phyloP scores from a whole-genome alignment of 306 rosid genomes.

The Abrus pulchellus region DNA sequence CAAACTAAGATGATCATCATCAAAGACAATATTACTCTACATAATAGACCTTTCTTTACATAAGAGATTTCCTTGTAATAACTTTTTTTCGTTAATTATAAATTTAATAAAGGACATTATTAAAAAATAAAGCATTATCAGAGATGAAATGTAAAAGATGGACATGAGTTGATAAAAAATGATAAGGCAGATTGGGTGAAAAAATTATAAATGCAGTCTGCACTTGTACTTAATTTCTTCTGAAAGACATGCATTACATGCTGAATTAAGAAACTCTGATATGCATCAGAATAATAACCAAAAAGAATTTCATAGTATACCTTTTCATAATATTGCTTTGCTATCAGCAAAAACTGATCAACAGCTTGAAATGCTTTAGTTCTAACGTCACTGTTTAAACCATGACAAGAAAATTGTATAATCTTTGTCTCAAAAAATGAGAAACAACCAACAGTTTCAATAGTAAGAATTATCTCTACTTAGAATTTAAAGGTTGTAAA shows the following conservation, averaged over 20 bases:
- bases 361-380: constrained; percentile 93
- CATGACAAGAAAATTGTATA: constrained; percentile 42
- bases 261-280: constrained; percentile 37
- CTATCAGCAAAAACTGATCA: constrained; percentile 88
- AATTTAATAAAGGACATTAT: background rate
- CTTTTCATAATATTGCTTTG: constrained; percentile 88
- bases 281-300: constrained; percentile 39
- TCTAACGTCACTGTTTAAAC: constrained; percentile 84
- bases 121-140: constrained; percentile 10
- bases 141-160: constrained; percentile 5
- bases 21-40: background rate
- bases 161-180: background rate
- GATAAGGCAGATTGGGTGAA: constrained; percentile 1
- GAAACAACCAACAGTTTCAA: constrained; percentile 37
- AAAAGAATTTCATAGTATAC: constrained; percentile 56
- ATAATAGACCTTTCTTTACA: background rate
- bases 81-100: background rate
- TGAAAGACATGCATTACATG: constrained; percentile 7
- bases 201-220: background rate
- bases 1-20: constrained; percentile 3
- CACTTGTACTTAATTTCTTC: constrained; percentile 42
- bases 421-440: constrained; percentile 5
- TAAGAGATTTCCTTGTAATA: background rate
- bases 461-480: constrained; percentile 35
- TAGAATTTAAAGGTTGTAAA: constrained; percentile 39